These are phyloP conservation scores for Alternaria sp. DNA, from an alignment of 2,329 filamentous ascomycete genomes.

Conservation along the genomic window DNA sequence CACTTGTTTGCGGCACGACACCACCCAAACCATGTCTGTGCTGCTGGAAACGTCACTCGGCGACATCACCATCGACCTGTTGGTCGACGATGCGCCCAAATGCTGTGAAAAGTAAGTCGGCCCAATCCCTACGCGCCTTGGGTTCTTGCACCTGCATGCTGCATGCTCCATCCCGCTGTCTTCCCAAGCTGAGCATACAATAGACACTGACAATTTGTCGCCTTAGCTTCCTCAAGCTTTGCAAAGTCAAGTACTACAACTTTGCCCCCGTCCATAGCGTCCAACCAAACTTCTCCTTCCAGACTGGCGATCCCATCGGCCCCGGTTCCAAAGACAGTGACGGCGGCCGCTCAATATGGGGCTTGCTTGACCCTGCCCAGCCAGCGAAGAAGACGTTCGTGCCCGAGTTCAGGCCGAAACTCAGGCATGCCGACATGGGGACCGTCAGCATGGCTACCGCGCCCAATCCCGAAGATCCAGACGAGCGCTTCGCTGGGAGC, in stretches of 20 bases:
- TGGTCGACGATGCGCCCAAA: slow-evolving; percentile 87
- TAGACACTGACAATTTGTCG: slow-evolving; percentile 60
- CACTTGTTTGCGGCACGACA: slow-evolving; percentile 24
- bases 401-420: slow-evolving; percentile 83
- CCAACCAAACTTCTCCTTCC: slow-evolving; percentile 95
- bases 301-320: slow-evolving; percentile 92
- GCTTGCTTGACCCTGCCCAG: slow-evolving; percentile 68
- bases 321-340: slow-evolving; percentile 85
- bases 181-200: slow-evolving; percentile 61
- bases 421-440: slow-evolving; percentile 87
- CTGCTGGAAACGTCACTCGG: slow-evolving; percentile 91
- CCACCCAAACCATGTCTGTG: slow-evolving; percentile 75
- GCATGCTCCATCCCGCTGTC: slow-evolving; percentile 35
- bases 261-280: slow-evolving; percentile 91
- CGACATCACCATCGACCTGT: slow-evolving; percentile 92
- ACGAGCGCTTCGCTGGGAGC: slow-evolving; percentile 82
- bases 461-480: slow-evolving; percentile 76
- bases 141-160: slow-evolving; percentile 31
- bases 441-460: slow-evolving; percentile 98
- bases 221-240: slow-evolving; percentile 91
- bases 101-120: slow-evolving; percentile 89
- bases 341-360: slow-evolving; percentile 94
- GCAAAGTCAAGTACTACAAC: slow-evolving; percentile 99
- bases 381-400: slow-evolving; percentile 78
- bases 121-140: slow-evolving; percentile 25